phyloP scores from a whole-genome alignment of 2,329 filamentous ascomycete genomes.

The Claviceps arundinis region DNA sequence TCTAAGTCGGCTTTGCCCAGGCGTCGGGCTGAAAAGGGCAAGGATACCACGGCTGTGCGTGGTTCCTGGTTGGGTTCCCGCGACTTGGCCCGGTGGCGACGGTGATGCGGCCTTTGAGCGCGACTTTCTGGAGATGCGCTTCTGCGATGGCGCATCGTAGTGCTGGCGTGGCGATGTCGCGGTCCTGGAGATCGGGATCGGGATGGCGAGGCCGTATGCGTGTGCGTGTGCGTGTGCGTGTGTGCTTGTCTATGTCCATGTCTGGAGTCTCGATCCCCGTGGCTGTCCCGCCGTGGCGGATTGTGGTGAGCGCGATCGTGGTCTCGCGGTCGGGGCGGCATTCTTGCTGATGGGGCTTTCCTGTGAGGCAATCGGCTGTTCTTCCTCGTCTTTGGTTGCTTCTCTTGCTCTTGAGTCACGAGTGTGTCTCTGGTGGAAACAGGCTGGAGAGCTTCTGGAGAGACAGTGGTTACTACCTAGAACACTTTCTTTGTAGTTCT shows the following conservation, averaged over 20 bases:
- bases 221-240: background rate
- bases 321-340: background rate
- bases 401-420: background rate
- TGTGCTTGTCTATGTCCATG: background rate
- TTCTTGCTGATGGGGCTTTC: background rate
- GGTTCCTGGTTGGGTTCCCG: background rate
- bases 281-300: background rate
- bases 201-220: background rate
- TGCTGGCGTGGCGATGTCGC: background rate
- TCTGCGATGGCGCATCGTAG: background rate
- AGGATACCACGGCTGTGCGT: constrained; percentile 9
- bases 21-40: constrained; percentile 54
- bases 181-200: background rate
- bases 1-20: constrained; percentile 58
- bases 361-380: background rate
- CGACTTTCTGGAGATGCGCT: constrained; percentile 8
- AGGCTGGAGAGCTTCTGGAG: background rate
- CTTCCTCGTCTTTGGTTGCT: background rate
- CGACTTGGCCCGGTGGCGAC: constrained; percentile 4
- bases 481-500: background rate
- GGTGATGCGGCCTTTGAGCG: constrained; percentile 14
- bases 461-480: background rate
- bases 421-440: background rate
- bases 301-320: background rate
- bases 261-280: background rate